Conservation (phyloP, 768 basidiomycete genomes). For the Leccinellum rugosiceps region DNA sequence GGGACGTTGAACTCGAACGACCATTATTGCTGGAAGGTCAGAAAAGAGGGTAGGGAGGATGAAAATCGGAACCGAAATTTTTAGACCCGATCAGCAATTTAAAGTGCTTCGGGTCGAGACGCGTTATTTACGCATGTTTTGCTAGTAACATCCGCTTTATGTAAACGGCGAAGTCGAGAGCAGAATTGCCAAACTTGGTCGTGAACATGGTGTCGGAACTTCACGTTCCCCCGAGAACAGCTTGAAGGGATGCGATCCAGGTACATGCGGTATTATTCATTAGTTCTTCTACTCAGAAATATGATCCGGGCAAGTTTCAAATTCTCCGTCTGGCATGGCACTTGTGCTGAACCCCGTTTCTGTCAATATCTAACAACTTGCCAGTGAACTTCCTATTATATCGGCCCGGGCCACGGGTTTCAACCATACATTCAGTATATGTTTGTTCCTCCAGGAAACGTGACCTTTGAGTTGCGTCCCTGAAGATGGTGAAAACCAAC, state of each 20-base stretch:
- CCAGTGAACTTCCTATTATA: neutral
- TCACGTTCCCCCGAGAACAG: no score
- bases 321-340: neutral
- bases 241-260: no score
- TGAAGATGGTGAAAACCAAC: neutral
- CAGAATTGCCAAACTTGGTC: no score
- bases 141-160: neutral
- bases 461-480: no score
- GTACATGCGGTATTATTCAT: no score
- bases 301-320: neutral
- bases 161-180: neutral
- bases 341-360: neutral
- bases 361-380: neutral
- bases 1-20: conserved; percentile 73
- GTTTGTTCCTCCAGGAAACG: neutral
- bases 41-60: neutral
- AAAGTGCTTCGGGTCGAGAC: conserved; percentile 13
- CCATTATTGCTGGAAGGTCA: conserved; percentile 21
- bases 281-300: neutral
- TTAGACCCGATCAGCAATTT: conserved; percentile 8
- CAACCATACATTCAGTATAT: no score
- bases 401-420: no score
- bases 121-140: conserved; percentile 32
- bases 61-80: neutral
- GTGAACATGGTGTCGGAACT: no score